phyloP scores from a whole-genome alignment of 805 yeast genomes.

The Candida vartiovaarae region DNA sequence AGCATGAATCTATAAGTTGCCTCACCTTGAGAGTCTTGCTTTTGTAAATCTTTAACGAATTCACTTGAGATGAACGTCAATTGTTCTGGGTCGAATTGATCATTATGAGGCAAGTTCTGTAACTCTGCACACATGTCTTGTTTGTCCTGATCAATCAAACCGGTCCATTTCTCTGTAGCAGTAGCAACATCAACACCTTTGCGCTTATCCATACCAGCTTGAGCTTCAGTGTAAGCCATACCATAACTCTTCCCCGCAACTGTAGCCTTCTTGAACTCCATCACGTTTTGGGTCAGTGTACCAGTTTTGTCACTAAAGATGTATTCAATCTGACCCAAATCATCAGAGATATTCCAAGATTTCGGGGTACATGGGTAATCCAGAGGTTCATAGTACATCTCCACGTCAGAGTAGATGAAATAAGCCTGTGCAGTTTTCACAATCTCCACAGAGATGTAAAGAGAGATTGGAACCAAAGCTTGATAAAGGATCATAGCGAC shows the following conservation, averaged over 20 bases:
- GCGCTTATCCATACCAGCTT: constrained; percentile 69
- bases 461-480: constrained; percentile 74
- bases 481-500: constrained; percentile 73
- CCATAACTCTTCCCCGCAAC: constrained; percentile 70
- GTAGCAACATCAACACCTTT: constrained; percentile 64
- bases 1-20: constrained; percentile 69
- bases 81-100: constrained; percentile 44
- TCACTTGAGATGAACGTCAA: constrained; percentile 63
- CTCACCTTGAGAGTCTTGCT: constrained; percentile 45
- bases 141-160: constrained; percentile 47
- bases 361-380: constrained; percentile 82
- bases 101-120: constrained; percentile 27
- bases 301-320: constrained; percentile 83
- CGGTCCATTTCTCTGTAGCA: constrained; percentile 44
- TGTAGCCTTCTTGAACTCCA: constrained; percentile 81
- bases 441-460: constrained; percentile 75
- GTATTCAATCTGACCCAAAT: constrained; percentile 78
- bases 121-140: constrained; percentile 46
- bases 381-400: constrained; percentile 58
- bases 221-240: constrained; percentile 75
- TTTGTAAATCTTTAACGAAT: constrained; percentile 49
- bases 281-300: constrained; percentile 72
- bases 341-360: constrained; percentile 81
- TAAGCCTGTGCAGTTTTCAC: constrained; percentile 76
- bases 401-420: constrained; percentile 68